Percentiles rank a stretch among this genome's conserved stretches.
Evolutionary conservation across 2,329 filamentous ascomycete genomes (phyloP).

Genomic region (Grosmannia huntii): DNA sequence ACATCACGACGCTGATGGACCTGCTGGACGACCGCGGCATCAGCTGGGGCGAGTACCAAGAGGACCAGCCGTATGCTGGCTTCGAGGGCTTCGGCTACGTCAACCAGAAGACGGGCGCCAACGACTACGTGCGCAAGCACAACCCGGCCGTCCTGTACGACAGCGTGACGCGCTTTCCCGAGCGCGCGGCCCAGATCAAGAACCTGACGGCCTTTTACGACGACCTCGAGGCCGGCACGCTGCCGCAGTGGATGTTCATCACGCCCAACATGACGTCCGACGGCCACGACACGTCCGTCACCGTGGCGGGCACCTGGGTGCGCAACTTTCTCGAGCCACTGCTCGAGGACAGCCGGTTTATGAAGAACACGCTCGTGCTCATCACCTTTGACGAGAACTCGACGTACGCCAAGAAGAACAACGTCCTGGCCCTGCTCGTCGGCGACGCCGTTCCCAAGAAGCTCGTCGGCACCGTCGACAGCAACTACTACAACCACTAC

Average conservation of each 20-base stretch:
- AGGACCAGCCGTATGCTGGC: slow-evolving; percentile 64
- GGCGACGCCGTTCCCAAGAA: slow-evolving; percentile 57
- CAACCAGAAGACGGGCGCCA: slow-evolving; percentile 52
- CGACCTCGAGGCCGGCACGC: slow-evolving; percentile 47
- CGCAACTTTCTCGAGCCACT: slow-evolving; percentile 57
- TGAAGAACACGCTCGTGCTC: slow-evolving; percentile 61
- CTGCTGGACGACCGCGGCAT: slow-evolving; percentile 52
- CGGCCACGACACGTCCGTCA: slow-evolving; percentile 62
- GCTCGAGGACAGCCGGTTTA: slow-evolving; percentile 56
- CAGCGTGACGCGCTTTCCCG: slow-evolving; percentile 42
- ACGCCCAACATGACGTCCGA: slow-evolving; percentile 66
- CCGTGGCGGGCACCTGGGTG: slow-evolving; percentile 55
- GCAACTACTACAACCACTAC: slow-evolving; percentile 62
- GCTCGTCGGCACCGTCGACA: slow-evolving; percentile 56
- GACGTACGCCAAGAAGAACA: slow-evolving; percentile 54
- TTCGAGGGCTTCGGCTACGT: slow-evolving; percentile 52
- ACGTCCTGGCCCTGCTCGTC: slow-evolving; percentile 56
- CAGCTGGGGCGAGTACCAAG: slow-evolving; percentile 62
- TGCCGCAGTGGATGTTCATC: slow-evolving; percentile 63
- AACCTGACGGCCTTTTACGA: slow-evolving; percentile 57
- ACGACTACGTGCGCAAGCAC: slow-evolving; percentile 77
- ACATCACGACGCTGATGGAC: slow-evolving; percentile 56
- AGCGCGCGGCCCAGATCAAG: slow-evolving; percentile 58
- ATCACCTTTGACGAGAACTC: slow-evolving; percentile 73
- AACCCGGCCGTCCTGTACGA: slow-evolving; percentile 57